Evolutionary conservation across 768 basidiomycete species (phyloP).

Genomic region (Russula brevipes): DNA sequence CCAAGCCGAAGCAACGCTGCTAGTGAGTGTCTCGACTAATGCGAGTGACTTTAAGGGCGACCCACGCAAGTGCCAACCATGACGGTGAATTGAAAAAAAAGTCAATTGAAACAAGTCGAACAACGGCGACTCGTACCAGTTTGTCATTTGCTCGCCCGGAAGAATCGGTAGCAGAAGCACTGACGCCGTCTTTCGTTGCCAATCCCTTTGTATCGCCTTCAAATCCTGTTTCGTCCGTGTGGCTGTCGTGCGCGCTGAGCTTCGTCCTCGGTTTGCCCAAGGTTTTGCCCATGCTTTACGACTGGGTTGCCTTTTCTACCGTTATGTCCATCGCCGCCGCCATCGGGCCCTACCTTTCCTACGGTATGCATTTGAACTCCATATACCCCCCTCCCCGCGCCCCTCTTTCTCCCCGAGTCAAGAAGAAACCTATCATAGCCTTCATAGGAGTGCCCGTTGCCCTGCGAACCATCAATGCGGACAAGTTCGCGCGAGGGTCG

Average conservation of each 20-base stretch:
- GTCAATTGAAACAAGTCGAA: too few species aligned
- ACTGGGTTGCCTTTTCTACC: constrained; percentile 59
- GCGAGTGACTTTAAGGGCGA: too few species aligned
- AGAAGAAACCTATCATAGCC: too few species aligned
- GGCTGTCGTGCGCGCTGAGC: constrained; percentile 72
- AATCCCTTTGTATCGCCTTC: too few species aligned
- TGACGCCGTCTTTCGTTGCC: neutral
- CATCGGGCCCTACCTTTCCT: constrained; percentile 73
- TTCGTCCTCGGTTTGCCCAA: constrained; percentile 72
- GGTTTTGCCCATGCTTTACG: constrained; percentile 42
- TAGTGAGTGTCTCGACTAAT: too few species aligned
- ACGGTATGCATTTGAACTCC: constrained; percentile 39
- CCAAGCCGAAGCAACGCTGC: too few species aligned
- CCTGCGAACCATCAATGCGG: constrained; percentile 51
- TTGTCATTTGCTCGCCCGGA: neutral
- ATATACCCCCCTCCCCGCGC: too few species aligned
- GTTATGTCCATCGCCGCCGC: constrained; percentile 52
- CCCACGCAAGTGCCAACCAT: too few species aligned
- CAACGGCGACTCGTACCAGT: constrained; percentile 57
- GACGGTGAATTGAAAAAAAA: constrained; percentile 28
- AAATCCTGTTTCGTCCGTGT: constrained; percentile 41
- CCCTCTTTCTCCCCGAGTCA: too few species aligned
- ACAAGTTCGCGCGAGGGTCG: constrained; percentile 57
- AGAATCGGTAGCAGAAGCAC: too few species aligned
- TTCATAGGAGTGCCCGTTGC: neutral